Percentiles rank a stretch among this genome's conserved stretches.
phyloP scores from a whole-genome alignment of 306 rosid genomes.

The Ziziphus jujuba region DNA sequence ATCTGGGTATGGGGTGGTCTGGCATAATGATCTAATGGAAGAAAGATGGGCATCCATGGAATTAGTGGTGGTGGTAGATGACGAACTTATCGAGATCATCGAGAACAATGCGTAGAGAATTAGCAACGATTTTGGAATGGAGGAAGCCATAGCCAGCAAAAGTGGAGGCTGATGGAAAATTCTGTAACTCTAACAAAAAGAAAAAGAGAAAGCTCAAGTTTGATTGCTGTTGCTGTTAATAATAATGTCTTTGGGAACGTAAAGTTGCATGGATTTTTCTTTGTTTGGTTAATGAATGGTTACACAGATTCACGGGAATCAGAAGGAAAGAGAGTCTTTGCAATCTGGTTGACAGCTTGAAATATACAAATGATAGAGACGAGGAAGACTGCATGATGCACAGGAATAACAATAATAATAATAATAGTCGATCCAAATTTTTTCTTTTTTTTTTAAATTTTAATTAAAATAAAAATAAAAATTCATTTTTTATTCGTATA shows the following conservation, averaged over 20 bases:
- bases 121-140: constrained; percentile 30
- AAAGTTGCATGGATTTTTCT: constrained; percentile 24
- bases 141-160: no score
- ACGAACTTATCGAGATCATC: constrained; percentile 18
- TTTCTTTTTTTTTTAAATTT: no score
- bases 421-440: neutral
- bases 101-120: constrained; percentile 34
- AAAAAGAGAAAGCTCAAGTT: neutral
- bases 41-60: constrained; percentile 33
- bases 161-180: no score
- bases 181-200: neutral
- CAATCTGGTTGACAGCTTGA: no score
- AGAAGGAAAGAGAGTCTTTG: neutral
- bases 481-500: neutral
- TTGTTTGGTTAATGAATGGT: neutral
- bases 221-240: constrained; percentile 16
- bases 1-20: constrained; percentile 54
- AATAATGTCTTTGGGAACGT: constrained; percentile 26
- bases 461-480: neutral
- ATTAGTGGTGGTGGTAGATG: constrained; percentile 26
- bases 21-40: constrained; percentile 56
- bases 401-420: neutral
- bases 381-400: neutral
- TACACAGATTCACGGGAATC: neutral
- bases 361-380: neutral